Percentiles rank a stretch among this genome's conserved stretches.
phyloP scores from a whole-genome alignment of 2,329 filamentous ascomycete genomes.

The Microcera coccophila region DNA sequence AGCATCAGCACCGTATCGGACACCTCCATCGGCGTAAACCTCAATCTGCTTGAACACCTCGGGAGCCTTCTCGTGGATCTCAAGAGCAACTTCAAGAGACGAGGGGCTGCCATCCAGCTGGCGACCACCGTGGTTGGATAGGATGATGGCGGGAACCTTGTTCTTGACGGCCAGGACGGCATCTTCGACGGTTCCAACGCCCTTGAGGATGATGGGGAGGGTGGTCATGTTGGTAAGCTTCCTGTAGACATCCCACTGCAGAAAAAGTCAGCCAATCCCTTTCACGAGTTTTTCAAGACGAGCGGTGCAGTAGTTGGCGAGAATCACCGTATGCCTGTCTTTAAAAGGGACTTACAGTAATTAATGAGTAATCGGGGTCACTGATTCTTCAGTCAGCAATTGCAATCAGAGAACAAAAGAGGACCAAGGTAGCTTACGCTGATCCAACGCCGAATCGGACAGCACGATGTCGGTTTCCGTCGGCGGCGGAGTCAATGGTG shows the following conservation, averaged over 20 bases:
- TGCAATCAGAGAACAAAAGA: neutral
- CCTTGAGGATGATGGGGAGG: constrained; percentile 40
- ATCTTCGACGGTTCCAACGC: constrained; percentile 36
- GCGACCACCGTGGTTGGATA: constrained; percentile 43
- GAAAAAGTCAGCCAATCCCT: too few relatives aligned
- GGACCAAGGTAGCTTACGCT: constrained; percentile 21
- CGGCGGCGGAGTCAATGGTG: constrained; percentile 39
- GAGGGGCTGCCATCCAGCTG: constrained; percentile 40
- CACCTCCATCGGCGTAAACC: constrained; percentile 40
- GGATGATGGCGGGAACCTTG: constrained; percentile 33
- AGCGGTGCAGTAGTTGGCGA: too few relatives aligned
- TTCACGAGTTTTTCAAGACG: too few relatives aligned
- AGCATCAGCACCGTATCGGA: constrained; percentile 41
- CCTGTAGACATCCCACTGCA: constrained; percentile 36
- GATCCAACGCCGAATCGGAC: constrained; percentile 37
- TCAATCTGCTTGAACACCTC: constrained; percentile 39
- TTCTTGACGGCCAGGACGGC: constrained; percentile 33
- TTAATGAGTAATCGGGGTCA: constrained; percentile 23
- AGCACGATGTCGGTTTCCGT: constrained; percentile 39
- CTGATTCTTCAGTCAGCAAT: constrained; percentile 13
- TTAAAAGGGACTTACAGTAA: constrained; percentile 14
- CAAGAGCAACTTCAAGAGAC: constrained; percentile 36
- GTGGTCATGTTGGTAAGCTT: constrained; percentile 33
- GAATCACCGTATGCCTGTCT: neutral
- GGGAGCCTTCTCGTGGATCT: constrained; percentile 36